Evolutionary conservation across 495 filamentous ascomycete genomes (phyloP), one percentile per base, ranked within the genome.

Genomic region (Amorphotheca resinae): DNA sequence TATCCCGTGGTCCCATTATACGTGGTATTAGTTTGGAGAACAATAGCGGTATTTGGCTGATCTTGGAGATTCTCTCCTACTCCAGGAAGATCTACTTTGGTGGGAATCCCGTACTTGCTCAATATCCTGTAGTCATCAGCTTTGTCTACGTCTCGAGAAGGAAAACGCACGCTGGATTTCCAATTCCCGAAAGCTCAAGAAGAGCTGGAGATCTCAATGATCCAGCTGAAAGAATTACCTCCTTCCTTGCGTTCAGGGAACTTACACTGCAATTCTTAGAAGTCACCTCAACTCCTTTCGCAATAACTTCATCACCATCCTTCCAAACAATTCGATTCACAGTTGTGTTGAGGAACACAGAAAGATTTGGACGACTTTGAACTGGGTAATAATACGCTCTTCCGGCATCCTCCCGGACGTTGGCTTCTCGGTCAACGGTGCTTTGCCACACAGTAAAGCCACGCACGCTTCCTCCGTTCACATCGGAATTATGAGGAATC

Each of bases 21-120:
- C 12, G 30, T 39, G 3, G 54, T 45, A 8, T 67, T 62, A 1
- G 59, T 50, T 3, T 63, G 50, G 31, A 58, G 65, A 22, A 63
- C 59, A 3, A 77, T 61, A 15, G 56, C 55, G 23, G 59, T 63
- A 41, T 80, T 76, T 50, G 74, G 74, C 53, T 73, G 74, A 47
- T 84, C 76, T 43, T 81, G 76, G 0, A 84, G 60, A 54, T 83
- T 83, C 16, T 63, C 63, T 30, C 73, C 73, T 36, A 79, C 72
- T 28, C 74, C 73, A 0, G 73, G 72, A 22, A 77, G 67, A 46
- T 76, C 64, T 22, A 57, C 49, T 1, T 79, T 44, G 1, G 76
- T 58, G 3, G 61, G 52, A 42, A 82, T 79, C 11, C 54, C 53
- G 39, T 67, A 63, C n/a, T 49, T 51, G 3, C 63, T 56, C 12